Evolutionary conservation across 2,329 filamentous ascomycete genomes (phyloP).

Genomic region (Penicillium frequentans): DNA sequence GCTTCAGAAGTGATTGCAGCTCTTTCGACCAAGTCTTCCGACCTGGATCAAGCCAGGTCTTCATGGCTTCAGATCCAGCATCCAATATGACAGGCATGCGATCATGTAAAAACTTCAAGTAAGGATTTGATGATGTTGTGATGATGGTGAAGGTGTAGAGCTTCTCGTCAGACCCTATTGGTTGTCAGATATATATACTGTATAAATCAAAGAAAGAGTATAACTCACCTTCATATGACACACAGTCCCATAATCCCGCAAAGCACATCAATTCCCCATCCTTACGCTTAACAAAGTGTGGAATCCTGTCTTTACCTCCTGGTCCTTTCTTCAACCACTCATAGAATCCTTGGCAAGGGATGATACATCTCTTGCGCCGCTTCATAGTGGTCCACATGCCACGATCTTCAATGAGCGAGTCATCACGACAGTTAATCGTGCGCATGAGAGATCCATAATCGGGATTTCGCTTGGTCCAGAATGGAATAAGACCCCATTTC

Average conservation of each 20-base stretch:
- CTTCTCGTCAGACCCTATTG: constrained; percentile 62
- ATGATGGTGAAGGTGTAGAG: constrained; percentile 91
- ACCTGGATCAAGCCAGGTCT: constrained; percentile 74
- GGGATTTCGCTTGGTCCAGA: constrained; percentile 84
- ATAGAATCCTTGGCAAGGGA: constrained; percentile 90
- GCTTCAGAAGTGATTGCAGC: constrained; percentile 75
- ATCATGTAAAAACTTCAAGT: constrained; percentile 84
- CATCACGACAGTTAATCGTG: constrained; percentile 93
- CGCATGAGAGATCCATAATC: constrained; percentile 76
- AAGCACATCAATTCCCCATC: constrained; percentile 85
- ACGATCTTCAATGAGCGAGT: constrained; percentile 71
- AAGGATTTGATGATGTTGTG: constrained; percentile 81
- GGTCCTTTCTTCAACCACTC: constrained; percentile 85
- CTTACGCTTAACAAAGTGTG: constrained; percentile 78
- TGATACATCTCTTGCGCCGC: constrained; percentile 79
- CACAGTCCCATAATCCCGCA: constrained; percentile 89
- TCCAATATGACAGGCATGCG: constrained; percentile 95
- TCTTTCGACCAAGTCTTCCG: constrained; percentile 73
- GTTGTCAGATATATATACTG: not conserved
- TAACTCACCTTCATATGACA: constrained; percentile 69
- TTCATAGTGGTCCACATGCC: constrained; percentile 96
- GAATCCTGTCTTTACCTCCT: constrained; percentile 74
- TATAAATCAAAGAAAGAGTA: not conserved
- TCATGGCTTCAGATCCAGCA: constrained; percentile 67
- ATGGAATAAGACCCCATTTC: constrained; percentile 94